phyloP scores from a whole-genome alignment of 352 stramenopile genomes.

The Phytophthora boehmeriae region DNA sequence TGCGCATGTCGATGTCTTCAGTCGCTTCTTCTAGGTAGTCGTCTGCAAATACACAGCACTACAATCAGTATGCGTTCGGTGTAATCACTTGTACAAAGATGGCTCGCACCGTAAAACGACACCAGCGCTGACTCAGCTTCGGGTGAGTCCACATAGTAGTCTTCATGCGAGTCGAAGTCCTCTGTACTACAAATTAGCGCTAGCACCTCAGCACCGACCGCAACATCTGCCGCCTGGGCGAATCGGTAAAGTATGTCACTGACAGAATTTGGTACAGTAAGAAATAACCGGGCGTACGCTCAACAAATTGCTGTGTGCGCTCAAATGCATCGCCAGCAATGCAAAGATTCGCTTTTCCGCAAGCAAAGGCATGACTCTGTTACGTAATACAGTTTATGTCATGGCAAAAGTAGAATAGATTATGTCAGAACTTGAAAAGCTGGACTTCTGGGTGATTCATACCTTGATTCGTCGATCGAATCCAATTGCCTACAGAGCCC shows the following conservation, averaged over 20 bases:
- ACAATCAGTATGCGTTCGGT: not conserved
- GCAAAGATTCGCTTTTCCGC: slow-evolving; percentile 82
- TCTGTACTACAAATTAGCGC: slow-evolving; percentile 82
- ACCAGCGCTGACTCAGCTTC: slow-evolving; percentile 62
- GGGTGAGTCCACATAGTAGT: slow-evolving; percentile 43
- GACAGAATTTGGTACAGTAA: not conserved
- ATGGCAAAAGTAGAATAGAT: not conserved
- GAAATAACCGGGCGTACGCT: slow-evolving; percentile 38
- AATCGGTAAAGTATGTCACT: not conserved
- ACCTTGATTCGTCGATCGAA: slow-evolving; percentile 84
- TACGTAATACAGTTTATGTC: not conserved
- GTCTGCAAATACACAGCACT: slow-evolving; percentile 33
- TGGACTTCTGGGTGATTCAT: not conserved
- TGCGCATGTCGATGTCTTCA: slow-evolving; percentile 68
- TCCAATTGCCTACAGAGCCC: slow-evolving; percentile 86
- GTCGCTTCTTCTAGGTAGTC: slow-evolving; percentile 71
- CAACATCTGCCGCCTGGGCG: slow-evolving; percentile 49
- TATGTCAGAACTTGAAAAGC: not conserved
- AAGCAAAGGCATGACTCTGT: slow-evolving; percentile 86
- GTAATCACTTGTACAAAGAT: not conserved
- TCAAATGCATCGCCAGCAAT: slow-evolving; percentile 81
- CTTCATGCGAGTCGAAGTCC: slow-evolving; percentile 50
- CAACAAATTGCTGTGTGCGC: slow-evolving; percentile 55
- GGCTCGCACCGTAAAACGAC: slow-evolving; percentile 52
- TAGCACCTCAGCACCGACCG: slow-evolving; percentile 69